Conservation (phyloP, 345 rosid genomes). For the Gossypium longicalyx region DNA sequence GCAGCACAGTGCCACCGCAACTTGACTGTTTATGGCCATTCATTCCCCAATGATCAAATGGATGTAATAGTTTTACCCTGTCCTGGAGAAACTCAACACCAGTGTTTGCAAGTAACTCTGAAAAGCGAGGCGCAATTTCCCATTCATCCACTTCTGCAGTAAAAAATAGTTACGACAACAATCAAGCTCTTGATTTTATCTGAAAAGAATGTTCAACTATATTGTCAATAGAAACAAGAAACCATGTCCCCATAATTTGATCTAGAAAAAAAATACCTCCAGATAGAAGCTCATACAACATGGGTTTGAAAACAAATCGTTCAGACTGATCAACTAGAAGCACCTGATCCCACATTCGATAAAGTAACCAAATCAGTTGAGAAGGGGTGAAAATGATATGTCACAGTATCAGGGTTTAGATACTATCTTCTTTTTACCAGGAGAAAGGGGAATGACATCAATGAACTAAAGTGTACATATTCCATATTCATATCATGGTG, state of each 20-base stretch:
- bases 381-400: neutral
- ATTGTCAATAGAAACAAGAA: conserved; percentile 11
- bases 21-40: conserved; percentile 41
- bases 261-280: conserved; percentile 51
- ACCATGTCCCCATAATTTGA: neutral
- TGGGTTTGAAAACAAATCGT: conserved; percentile 92
- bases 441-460: neutral
- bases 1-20: conserved; percentile 76
- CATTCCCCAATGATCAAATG: conserved; percentile 56
- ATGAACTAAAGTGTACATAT: neutral
- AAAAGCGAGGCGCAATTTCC: conserved; percentile 96
- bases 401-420: neutral
- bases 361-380: neutral
- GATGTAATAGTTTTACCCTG: conserved; percentile 65
- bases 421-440: neutral
- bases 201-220: conserved; percentile 2
- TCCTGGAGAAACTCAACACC: conserved; percentile 69
- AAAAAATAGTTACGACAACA: conserved; percentile 1
- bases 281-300: conserved; percentile 89
- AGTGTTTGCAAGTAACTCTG: conserved; percentile 73
- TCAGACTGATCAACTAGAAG: conserved; percentile 91
- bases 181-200: conserved; percentile 3
- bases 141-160: conserved; percentile 88
- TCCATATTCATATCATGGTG: neutral
- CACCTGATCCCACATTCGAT: conserved; percentile 42